Conservation (phyloP, 495 filamentous ascomycete genomes). For the Entonaema liquescens region DNA sequence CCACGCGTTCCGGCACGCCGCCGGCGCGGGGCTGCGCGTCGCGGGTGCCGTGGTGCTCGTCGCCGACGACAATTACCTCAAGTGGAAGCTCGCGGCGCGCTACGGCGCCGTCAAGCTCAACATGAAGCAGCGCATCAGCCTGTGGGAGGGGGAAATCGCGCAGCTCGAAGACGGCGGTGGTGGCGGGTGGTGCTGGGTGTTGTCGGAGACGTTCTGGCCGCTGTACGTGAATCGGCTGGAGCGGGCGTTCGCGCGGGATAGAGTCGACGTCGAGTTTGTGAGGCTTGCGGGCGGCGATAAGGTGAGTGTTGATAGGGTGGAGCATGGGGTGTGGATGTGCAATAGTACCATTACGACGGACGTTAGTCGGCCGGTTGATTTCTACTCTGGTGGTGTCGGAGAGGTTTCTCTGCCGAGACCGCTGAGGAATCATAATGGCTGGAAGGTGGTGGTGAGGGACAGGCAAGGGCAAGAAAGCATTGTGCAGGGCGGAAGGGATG, state of each 20-base stretch:
- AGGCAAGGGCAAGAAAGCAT: not conserved
- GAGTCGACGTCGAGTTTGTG: constrained; percentile 25
- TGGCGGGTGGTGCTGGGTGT: constrained; percentile 19
- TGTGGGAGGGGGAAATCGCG: constrained; percentile 16
- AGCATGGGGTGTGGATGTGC: constrained; percentile 28
- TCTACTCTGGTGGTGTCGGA: not conserved
- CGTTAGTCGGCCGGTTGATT: constrained; percentile 19
- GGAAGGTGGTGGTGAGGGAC: constrained; percentile 3
- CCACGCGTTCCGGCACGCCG: constrained; percentile 24
- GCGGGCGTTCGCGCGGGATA: not conserved
- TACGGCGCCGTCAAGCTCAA: not conserved
- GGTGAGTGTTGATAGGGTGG: not conserved
- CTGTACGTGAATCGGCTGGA: not conserved
- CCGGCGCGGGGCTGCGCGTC: constrained; percentile 14
- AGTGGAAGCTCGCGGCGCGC: constrained; percentile 2
- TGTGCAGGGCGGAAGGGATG: not conserved
- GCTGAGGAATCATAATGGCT: constrained; percentile 6
- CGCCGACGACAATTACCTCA: constrained; percentile 10
- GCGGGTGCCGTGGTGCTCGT: constrained; percentile 24
- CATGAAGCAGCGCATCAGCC: not conserved
- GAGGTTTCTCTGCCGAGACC: not conserved
- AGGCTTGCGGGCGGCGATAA: constrained; percentile 32
- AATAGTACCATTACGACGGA: constrained; percentile 14
- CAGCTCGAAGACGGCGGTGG: not conserved
- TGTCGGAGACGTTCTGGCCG: constrained; percentile 15